Base-by-base conservation (phyloP, 441 rosid genomes). In the Omphalea diandra region DNA sequence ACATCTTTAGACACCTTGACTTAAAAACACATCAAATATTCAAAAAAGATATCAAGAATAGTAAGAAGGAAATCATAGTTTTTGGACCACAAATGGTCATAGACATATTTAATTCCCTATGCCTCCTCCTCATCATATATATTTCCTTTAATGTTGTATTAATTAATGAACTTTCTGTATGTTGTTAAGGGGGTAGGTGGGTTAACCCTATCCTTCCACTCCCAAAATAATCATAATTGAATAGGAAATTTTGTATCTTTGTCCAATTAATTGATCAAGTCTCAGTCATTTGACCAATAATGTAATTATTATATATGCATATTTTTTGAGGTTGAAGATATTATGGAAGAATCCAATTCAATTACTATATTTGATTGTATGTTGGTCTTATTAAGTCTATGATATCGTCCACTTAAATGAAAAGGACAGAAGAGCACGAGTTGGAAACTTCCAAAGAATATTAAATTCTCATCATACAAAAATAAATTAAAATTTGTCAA, bases 1-100 rank as follows among this genome's bases (percentile, higher is more conserved):
- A 29, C 33, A 27, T 56, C 60, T 55, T 56, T 20, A 29, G 17
- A 7, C 61, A 56, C 61, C 31, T 56, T 56, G 61, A 56, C 38
- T 56, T 29, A 17, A 56, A 29, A 52, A 31, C 11, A 14, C n/a
- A 14, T 9, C 3, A 27, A 5, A 55, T 5, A 29, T 5, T 27
- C 8, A 55, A 32, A 17, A 20, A 49, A 2, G 12, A 29, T 2
- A 56, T 0, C 18, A 50, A 50, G 4, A n/a, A n/a, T 49, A 56
- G 1, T 5, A 7, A 58, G 27, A 58, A 58, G 11, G 43, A 58
- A 58, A 58, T 18, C 63, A 32, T 32, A n/a, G n/a, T 33, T 56
- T 31, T 27, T 56, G 18, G 20, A 56, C 20, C 35, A 12, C 14
- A 56, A 53, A 53, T 26, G 32, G 29, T 24, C 58, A 53, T 53